Evolutionary conservation across 2,329 filamentous ascomycete species (phyloP).

Genomic region (Colletotrichum godetiae): DNA sequence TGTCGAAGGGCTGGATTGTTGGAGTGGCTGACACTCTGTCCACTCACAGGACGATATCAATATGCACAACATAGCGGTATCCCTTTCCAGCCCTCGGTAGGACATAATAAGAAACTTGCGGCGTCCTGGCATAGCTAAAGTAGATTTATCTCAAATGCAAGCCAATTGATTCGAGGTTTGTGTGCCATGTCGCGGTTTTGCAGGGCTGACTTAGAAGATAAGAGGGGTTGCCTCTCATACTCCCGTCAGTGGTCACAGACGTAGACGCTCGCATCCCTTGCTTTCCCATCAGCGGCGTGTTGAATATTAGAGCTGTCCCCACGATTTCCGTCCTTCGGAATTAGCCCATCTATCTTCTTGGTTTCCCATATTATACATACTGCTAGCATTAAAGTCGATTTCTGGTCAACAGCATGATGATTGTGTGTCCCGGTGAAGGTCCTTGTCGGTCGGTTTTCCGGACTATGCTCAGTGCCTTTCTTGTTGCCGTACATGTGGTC

Average conservation of each 20-base stretch:
- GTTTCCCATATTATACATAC: neutral
- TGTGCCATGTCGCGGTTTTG: neutral
- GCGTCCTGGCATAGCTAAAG: neutral
- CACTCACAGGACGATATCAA: neutral
- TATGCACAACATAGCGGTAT: slow-evolving; percentile 11
- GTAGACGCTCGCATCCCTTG: neutral
- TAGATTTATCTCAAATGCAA: neutral
- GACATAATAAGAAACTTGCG: neutral
- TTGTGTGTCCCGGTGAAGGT: neutral
- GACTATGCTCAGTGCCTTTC: neutral
- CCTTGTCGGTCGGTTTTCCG: no score
- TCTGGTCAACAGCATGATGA: neutral
- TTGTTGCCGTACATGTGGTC: neutral
- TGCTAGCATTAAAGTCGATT: neutral
- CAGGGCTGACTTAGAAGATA: neutral
- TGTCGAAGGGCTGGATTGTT: neutral
- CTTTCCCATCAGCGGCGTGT: neutral
- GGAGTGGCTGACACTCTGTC: neutral
- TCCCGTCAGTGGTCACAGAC: neutral
- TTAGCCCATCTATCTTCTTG: neutral
- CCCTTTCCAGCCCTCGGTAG: neutral
- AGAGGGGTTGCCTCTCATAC: neutral
- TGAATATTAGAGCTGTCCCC: neutral
- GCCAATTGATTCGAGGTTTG: neutral
- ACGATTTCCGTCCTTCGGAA: neutral